These are phyloP conservation scores for Phytophthora lateralis DNA, from an alignment of 352 stramenopile species.

Conservation along the genomic window DNA sequence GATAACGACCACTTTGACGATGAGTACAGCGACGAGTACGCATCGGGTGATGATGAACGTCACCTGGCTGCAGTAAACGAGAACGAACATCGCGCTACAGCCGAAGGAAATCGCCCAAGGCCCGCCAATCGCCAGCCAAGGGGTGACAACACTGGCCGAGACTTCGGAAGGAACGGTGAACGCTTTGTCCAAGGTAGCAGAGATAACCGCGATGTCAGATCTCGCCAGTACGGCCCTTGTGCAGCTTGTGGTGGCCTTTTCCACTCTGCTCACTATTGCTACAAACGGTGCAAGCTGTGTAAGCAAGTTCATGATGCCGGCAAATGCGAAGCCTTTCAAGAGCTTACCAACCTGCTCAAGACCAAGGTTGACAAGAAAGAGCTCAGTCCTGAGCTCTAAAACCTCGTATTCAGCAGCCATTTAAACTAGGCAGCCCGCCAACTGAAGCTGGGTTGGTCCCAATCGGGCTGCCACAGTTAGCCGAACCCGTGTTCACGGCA, in stretches of 20 bases:
- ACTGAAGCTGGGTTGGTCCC: conserved; percentile 14
- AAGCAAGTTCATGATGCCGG: conserved; percentile 2
- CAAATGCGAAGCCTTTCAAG: conserved; percentile 1
- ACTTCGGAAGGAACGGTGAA: too few species aligned
- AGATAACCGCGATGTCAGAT: neutral
- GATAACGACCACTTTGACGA: too few species aligned
- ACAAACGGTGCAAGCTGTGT: neutral
- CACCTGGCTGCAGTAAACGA: too few species aligned
- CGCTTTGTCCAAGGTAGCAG: too few species aligned
- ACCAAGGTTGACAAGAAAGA: conserved; percentile 6
- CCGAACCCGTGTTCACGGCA: neutral
- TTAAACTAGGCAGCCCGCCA: conserved; percentile 12
- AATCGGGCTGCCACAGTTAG: conserved; percentile 16
- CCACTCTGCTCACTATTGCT: neutral
- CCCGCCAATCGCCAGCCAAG: too few species aligned
- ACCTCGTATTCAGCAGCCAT: neutral
- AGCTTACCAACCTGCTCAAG: neutral
- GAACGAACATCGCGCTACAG: too few species aligned
- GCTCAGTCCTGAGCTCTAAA: neutral
- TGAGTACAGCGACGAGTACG: too few species aligned
- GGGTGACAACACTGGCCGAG: too few species aligned
- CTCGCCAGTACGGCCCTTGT: neutral
- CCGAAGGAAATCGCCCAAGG: too few species aligned
- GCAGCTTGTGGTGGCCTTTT: neutral
- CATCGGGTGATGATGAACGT: too few species aligned